Conservation (phyloP, 164 flowering plant species). For the Tinospora cordifolia region DNA sequence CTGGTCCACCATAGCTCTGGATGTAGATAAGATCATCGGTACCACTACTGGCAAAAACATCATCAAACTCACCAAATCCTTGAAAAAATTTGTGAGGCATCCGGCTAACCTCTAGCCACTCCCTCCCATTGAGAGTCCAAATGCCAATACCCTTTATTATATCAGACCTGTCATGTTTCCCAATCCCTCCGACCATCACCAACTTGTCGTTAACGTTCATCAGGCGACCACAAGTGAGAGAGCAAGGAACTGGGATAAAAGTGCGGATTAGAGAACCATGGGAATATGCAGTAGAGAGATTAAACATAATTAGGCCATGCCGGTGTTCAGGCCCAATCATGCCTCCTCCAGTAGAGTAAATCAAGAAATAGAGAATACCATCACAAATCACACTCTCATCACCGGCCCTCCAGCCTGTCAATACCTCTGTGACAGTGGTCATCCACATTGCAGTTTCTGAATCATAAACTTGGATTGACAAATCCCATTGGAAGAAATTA, state of each 20-base stretch:
- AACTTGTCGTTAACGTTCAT: conserved; percentile 79
- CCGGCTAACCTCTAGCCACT: conserved; percentile 68
- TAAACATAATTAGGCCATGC: conserved; percentile 57
- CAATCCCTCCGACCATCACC: conserved; percentile 96
- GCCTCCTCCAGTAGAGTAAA: conserved; percentile 69
- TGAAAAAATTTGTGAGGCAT: conserved; percentile 88
- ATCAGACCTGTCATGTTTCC: conserved; percentile 67
- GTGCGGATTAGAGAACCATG: conserved; percentile 41
- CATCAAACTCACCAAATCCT: conserved; percentile 92
- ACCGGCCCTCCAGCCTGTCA: conserved; percentile 92
- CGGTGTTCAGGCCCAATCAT: conserved; percentile 41
- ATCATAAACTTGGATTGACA: conserved; percentile 61
- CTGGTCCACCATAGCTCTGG: conserved; percentile 83
- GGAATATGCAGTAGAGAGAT: conserved; percentile 43
- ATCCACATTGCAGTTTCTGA: conserved; percentile 62
- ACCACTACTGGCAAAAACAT: conserved; percentile 83
- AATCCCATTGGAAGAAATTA: conserved; percentile 73
- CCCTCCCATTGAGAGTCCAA: conserved; percentile 60
- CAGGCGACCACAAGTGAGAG: conserved; percentile 84
- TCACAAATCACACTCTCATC: conserved; percentile 80
- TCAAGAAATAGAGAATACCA: conserved; percentile 63
- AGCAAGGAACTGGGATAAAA: conserved; percentile 67
- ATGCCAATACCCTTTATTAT: conserved; percentile 89
- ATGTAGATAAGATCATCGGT: conserved; percentile 67
- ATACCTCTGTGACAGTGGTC: conserved; percentile 50